Base-by-base conservation (phyloP, 2,329 filamentous ascomycete genomes). In the Mollisia scopiformis region DNA sequence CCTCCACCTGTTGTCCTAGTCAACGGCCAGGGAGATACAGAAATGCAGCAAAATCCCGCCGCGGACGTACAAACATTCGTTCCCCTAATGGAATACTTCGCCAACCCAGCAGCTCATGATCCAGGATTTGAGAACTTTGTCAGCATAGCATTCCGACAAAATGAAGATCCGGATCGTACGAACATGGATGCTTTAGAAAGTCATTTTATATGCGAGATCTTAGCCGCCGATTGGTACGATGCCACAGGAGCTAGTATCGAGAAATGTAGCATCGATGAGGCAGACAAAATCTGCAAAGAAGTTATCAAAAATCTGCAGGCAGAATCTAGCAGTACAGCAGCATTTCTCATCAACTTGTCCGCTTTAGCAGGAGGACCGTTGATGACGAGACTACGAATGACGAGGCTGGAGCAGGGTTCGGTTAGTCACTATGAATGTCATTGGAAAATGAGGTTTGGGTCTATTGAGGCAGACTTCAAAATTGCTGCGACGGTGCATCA, bases 301-400 rank as follows among this genome's bases (percentile, higher is more conserved):
- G 78, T 82, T n/a, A 76, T 87, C 25, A 79, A 82, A 57, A 80
- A 80, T 56, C 78, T 87, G 62, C 78, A 81, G 62, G 78, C 77
- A 39, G 78, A 80, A 47, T 82, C 84, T 0, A 73, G 76, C 1
- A 82, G 78, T 11, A 79, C 82, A 5, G 80, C 87, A 68, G 78
- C 80, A 0, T 87, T 88, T 65, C 74, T 88, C 13, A 82, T 86
- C 65, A 88, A 87, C 68, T 71, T 88, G 6, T 80, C 84, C 0
- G 84, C 83, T 4, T 76, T 88, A 11, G 80, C 80, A 0, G 85
- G 86, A 8, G 82, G 82, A 3, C 79, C 81, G 28, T 75, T 88
- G 52, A 79, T 83, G 74, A 76, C 76, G 13, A 73, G 74, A 6
- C 71, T 76, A 21, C 75, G 75, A 23, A 75, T 82, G 50, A 78